Evolutionary conservation across 83 land plant genomes (phyloP).

Genomic region (Picea abies): DNA sequence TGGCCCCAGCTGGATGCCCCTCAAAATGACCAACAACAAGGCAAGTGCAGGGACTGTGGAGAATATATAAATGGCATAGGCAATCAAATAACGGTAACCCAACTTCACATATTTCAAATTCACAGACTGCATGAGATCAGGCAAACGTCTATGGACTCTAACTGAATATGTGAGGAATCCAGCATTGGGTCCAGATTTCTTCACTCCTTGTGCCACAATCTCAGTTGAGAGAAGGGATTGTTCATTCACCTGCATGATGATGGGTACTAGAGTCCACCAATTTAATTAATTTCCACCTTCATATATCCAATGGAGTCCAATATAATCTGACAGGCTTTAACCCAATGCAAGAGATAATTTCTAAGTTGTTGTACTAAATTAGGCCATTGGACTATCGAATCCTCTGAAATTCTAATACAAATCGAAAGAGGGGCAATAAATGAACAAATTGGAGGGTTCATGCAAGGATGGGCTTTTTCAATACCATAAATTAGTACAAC

Average conservation of each 20-base stretch:
- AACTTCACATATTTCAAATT: conserved; percentile 31
- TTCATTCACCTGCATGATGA: conserved; percentile 24
- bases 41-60: conserved; percentile 18
- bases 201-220: conserved; percentile 72
- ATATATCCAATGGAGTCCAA: too few species aligned
- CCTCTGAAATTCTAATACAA: too few species aligned
- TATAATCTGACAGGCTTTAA: too few species aligned
- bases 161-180: conserved; percentile 44
- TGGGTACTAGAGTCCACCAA: too few species aligned
- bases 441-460: too few species aligned
- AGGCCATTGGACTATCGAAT: too few species aligned
- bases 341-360: too few species aligned
- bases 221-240: conserved; percentile 65
- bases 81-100: conserved; percentile 27
- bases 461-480: too few species aligned
- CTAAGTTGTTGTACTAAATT: too few species aligned
- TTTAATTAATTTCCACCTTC: too few species aligned
- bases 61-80: conserved; percentile 24
- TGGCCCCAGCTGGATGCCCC: neutral
- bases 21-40: conserved; percentile 4
- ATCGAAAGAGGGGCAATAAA: too few species aligned
- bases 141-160: neutral
- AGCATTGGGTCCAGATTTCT: conserved; percentile 64
- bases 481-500: too few species aligned
- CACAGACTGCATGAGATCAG: conserved; percentile 22